Conservation (phyloP, 257 asterid species). For the Nemophila menziesii region DNA sequence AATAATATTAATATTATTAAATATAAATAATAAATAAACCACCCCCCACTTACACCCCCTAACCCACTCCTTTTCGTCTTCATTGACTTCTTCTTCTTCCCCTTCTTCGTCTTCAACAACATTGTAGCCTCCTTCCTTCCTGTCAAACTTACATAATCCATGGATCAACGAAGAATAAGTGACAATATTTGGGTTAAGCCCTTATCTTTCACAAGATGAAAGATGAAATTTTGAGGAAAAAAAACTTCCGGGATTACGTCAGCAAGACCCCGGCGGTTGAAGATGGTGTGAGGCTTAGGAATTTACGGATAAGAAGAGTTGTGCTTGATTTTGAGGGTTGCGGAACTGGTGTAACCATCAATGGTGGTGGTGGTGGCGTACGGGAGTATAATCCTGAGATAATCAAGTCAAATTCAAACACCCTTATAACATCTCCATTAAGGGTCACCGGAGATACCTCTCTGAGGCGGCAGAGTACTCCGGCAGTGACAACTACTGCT, state of each 20-base stretch:
- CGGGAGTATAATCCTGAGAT: slow-evolving; percentile 22
- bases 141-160: too few relatives aligned
- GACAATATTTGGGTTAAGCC: too few relatives aligned
- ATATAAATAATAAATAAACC: too few relatives aligned
- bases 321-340: slow-evolving; percentile 23
- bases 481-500: slow-evolving; percentile 13
- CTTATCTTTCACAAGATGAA: too few relatives aligned
- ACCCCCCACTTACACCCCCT: too few relatives aligned
- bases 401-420: slow-evolving; percentile 8
- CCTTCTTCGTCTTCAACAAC: too few relatives aligned
- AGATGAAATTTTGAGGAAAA: slow-evolving; percentile 47
- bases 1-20: too few relatives aligned
- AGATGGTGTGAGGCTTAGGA: slow-evolving; percentile 47
- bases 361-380: slow-evolving; percentile 2
- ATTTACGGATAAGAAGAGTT: slow-evolving; percentile 67
- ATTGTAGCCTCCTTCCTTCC: too few relatives aligned
- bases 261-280: slow-evolving; percentile 3
- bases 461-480: slow-evolving; percentile 24
- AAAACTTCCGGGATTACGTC: background rate
- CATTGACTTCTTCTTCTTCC: too few relatives aligned
- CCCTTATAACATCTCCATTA: slow-evolving; percentile 22
- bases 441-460: slow-evolving; percentile 19
- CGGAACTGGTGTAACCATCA: slow-evolving; percentile 7
- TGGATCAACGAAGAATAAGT: too few relatives aligned
- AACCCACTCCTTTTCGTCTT: too few relatives aligned